Percentiles rank a stretch among this genome's conserved stretches.
Conservation (phyloP, 768 basidiomycete genomes). For the Scleroderma citrinum region DNA sequence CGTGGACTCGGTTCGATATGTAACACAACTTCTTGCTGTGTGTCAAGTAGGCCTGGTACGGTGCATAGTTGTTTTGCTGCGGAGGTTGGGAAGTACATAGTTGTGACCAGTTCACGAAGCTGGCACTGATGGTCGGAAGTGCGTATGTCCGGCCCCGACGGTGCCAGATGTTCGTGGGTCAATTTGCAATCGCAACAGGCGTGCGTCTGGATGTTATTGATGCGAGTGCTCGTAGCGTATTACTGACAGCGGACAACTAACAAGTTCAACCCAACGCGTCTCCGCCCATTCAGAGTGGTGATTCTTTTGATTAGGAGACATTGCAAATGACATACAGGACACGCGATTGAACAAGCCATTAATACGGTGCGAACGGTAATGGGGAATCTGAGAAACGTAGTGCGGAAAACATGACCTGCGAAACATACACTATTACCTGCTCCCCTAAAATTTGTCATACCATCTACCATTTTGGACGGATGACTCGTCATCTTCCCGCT, state of each 20-base stretch:
- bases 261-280: background rate
- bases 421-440: conserved; percentile 6
- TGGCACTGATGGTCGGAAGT: too few species aligned
- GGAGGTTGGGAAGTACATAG: conserved; percentile 87
- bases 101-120: background rate
- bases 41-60: conserved; percentile 61
- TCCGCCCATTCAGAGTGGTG: conserved; percentile 2
- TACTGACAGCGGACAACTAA: too few species aligned
- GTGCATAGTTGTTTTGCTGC: conserved; percentile 70
- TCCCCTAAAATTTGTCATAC: conserved; percentile 23
- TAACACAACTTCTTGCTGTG: conserved; percentile 52
- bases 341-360: conserved; percentile 7
- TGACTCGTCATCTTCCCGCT: conserved; percentile 11
- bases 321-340: conserved; percentile 30
- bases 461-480: conserved; percentile 15
- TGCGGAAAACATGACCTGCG: background rate
- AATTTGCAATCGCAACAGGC: too few species aligned
- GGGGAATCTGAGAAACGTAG: conserved; percentile 3
- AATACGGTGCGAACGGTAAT: conserved; percentile 9
- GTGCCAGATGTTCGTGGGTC: too few species aligned
- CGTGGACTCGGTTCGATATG: conserved; percentile 58
- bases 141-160: too few species aligned
- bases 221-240: too few species aligned
- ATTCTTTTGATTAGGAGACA: conserved; percentile 17
- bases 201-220: too few species aligned